Conservation (phyloP, 176 grass and related monocot genomes). For the Aegilops longissima region DNA sequence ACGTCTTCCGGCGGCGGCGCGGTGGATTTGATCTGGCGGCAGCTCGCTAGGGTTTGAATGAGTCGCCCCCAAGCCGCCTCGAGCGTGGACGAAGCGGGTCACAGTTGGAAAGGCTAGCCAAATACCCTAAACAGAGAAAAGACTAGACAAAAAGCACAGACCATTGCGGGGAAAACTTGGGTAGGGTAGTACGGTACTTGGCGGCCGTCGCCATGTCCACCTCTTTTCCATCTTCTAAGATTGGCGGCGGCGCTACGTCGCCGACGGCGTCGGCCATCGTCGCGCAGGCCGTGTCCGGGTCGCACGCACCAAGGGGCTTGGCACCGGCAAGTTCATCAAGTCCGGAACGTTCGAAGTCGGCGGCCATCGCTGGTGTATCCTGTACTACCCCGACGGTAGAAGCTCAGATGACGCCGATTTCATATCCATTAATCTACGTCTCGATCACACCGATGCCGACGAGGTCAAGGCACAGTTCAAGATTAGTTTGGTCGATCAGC, state of each 20-base stretch:
- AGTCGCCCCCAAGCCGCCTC: too few relatives aligned
- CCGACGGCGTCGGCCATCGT: neutral
- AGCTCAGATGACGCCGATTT: neutral
- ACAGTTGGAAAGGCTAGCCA: too few relatives aligned
- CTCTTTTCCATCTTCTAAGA: neutral
- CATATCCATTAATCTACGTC: neutral
- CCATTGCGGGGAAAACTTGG: too few relatives aligned
- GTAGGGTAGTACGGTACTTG: too few relatives aligned
- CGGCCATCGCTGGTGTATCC: neutral
- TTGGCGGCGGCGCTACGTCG: neutral
- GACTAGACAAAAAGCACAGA: too few relatives aligned
- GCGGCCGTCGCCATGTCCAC: neutral
- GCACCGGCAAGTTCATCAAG: neutral
- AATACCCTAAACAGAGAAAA: too few relatives aligned
- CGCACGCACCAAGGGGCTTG: neutral
- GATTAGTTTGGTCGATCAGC: neutral
- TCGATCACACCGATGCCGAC: accelerated
- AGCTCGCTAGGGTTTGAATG: too few relatives aligned
- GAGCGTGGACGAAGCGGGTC: too few relatives aligned
- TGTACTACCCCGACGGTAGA: neutral
- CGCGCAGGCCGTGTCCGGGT: neutral
- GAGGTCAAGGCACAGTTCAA: neutral
- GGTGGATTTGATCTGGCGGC: too few relatives aligned
- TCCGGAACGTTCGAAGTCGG: neutral
- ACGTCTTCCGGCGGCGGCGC: too few relatives aligned